phyloP scores from a whole-genome alignment of 352 stramenopile genomes.

The Albugo laibachii region DNA sequence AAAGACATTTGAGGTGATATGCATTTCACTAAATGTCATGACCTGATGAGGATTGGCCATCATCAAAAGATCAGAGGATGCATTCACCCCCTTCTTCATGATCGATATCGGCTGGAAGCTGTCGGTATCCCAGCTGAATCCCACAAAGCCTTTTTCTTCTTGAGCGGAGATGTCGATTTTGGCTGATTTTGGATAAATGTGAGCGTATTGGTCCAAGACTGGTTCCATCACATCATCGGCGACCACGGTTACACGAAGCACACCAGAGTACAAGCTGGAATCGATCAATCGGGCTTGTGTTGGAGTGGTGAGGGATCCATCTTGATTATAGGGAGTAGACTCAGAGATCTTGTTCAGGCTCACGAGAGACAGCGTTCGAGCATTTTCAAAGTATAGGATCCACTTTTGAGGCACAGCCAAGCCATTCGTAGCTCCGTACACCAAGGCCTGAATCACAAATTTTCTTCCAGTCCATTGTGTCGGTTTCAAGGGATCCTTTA shows the following conservation, averaged over 20 bases:
- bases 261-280: constrained; percentile 36
- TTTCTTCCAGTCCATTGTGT: constrained; percentile 25
- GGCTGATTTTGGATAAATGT: constrained; percentile 27
- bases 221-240: constrained; percentile 25
- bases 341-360: constrained; percentile 35
- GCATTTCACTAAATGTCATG: constrained; percentile 16
- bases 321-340: constrained; percentile 39
- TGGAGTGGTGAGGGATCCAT: constrained; percentile 40
- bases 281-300: constrained; percentile 53
- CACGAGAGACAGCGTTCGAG: constrained; percentile 41
- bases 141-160: constrained; percentile 13
- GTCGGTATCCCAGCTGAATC: constrained; percentile 43
- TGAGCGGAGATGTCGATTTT: constrained; percentile 20
- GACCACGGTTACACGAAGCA: constrained; percentile 33
- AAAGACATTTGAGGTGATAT: constrained; percentile 11
- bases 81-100: constrained; percentile 6
- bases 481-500: constrained; percentile 12
- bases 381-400: constrained; percentile 47
- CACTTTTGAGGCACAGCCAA: constrained; percentile 24
- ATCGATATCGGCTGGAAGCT: constrained; percentile 10
- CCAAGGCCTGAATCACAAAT: constrained; percentile 47
- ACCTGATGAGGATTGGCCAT: constrained; percentile 57
- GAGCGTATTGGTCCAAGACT: constrained; percentile 10
- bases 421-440: constrained; percentile 27
- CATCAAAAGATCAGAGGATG: constrained; percentile 23